Percentiles rank a stretch among this genome's conserved stretches.
Evolutionary conservation across 805 yeast species (phyloP).

Genomic region (Saturnispora zaruensis): DNA sequence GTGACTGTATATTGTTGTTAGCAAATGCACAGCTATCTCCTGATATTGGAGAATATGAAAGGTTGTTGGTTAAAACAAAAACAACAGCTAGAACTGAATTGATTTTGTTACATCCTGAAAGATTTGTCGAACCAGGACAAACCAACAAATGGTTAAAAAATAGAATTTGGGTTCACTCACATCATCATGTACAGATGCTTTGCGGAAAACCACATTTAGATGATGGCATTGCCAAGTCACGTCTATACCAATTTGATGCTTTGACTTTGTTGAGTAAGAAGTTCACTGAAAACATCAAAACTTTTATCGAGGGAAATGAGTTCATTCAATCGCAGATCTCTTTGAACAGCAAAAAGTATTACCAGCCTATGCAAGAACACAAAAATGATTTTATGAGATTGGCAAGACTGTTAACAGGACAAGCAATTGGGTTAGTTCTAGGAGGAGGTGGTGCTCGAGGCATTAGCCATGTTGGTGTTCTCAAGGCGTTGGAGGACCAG

Average conservation of each 20-base stretch:
- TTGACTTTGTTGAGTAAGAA: slow-evolving; percentile 17
- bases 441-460: slow-evolving; percentile 99
- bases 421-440: slow-evolving; percentile 86
- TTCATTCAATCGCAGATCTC: slow-evolving; percentile 18
- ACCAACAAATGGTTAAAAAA: slow-evolving; percentile 79
- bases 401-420: slow-evolving; percentile 84
- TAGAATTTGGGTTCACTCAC: slow-evolving; percentile 85
- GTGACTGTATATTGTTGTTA: slow-evolving; percentile 82
- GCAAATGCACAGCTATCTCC: slow-evolving; percentile 77
- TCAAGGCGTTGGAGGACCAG: slow-evolving; percentile 81
- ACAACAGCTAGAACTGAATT: slow-evolving; percentile 85
- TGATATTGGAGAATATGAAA: slow-evolving; percentile 78
- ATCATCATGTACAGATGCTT: slow-evolving; percentile 80
- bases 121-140: slow-evolving; percentile 74
- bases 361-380: slow-evolving; percentile 40
- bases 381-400: slow-evolving; percentile 84
- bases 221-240: slow-evolving; percentile 5
- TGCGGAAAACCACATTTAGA: slow-evolving; percentile 10
- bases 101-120: slow-evolving; percentile 75
- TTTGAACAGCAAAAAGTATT: slow-evolving; percentile 21
- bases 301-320: slow-evolving; percentile 17
- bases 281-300: slow-evolving; percentile 21
- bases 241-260: slow-evolving; percentile 15
- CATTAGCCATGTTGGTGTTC: slow-evolving; percentile 81
- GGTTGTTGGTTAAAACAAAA: slow-evolving; percentile 60